Conservation (phyloP, 345 rosid genomes). For the Populus deltoides region DNA sequence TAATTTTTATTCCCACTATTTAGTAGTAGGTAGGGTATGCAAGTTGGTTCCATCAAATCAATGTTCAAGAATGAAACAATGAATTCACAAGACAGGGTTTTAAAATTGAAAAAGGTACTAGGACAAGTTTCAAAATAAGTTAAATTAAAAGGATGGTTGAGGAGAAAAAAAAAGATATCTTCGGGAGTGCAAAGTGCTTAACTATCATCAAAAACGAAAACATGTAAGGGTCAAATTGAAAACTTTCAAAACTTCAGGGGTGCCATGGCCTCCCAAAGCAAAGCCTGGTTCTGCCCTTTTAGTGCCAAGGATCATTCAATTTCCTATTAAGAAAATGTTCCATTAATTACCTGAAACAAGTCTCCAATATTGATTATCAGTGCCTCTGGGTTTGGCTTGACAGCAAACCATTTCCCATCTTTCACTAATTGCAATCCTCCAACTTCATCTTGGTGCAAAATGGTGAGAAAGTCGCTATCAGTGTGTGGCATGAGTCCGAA, state of each 20-base stretch:
- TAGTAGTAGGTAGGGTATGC: too few relatives aligned
- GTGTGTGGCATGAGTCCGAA: slow-evolving; percentile 92
- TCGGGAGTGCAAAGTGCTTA: too few relatives aligned
- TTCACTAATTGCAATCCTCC: slow-evolving; percentile 87
- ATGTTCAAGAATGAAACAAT: neutral
- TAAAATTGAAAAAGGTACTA: too few relatives aligned
- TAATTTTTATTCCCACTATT: too few relatives aligned
- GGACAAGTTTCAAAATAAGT: neutral
- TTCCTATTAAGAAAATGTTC: neutral
- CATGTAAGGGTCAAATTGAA: too few relatives aligned
- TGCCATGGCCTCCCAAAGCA: too few relatives aligned
- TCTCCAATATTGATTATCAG: slow-evolving; percentile 87
- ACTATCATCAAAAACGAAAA: too few relatives aligned
- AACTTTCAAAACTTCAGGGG: too few relatives aligned
- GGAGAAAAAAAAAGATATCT: too few relatives aligned
- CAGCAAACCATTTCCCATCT: slow-evolving; percentile 77
- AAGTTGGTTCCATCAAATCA: too few relatives aligned
- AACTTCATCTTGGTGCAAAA: slow-evolving; percentile 78
- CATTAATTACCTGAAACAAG: slow-evolving; percentile 72
- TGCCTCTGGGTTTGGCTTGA: slow-evolving; percentile 78
- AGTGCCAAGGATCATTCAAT: neutral
- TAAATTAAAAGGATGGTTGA: too few relatives aligned
- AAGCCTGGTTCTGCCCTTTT: neutral
- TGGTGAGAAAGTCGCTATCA: slow-evolving; percentile 92
- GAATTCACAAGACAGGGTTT: too few relatives aligned